A percentile compares a stretch with the other conserved stretches of the same genome.
Evolutionary conservation across 2,329 filamentous ascomycete genomes (phyloP).

Genomic region (Trichocomaceae sp.): DNA sequence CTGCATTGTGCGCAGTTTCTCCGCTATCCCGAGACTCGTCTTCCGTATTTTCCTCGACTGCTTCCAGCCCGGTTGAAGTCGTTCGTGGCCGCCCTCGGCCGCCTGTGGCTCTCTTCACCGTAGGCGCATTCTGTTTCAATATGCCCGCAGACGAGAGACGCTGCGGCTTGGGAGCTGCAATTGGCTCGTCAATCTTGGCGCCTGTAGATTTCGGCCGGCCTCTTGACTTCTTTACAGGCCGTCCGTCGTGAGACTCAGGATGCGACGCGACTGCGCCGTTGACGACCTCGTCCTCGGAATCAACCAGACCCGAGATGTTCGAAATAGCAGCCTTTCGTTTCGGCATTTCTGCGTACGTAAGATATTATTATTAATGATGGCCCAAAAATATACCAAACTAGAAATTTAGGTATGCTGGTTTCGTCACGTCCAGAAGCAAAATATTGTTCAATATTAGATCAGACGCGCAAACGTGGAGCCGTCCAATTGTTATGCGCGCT

Average conservation of each 20-base stretch:
- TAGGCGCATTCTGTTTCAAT: constrained; percentile 15
- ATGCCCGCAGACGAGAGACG: constrained; percentile 18
- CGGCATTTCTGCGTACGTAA: constrained; percentile 24
- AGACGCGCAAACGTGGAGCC: constrained; percentile 2
- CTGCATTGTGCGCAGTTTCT: constrained; percentile 32
- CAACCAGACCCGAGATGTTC: constrained; percentile 42
- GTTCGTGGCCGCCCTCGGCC: constrained; percentile 28
- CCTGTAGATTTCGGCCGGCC: constrained; percentile 30
- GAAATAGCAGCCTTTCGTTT: constrained; percentile 37
- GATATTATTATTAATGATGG: not conserved
- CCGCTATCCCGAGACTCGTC: constrained; percentile 33
- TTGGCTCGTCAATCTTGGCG: constrained; percentile 43
- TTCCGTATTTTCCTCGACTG: constrained; percentile 36
- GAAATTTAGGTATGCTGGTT: constrained; percentile 3
- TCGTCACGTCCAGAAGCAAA: not conserved
- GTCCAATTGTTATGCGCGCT: not conserved
- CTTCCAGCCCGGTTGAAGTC: constrained; percentile 19
- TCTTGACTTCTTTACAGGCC: constrained; percentile 32
- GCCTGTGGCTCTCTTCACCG: constrained; percentile 17
- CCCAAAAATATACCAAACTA: not conserved
- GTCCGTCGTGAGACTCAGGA: constrained; percentile 26
- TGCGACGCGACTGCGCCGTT: constrained; percentile 22
- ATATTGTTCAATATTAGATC: not conserved
- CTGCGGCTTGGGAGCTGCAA: constrained; percentile 24
- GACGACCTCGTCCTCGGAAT: constrained; percentile 41